Conservation (phyloP, 139 green algal species). For the Haematococcus lacustris region DNA sequence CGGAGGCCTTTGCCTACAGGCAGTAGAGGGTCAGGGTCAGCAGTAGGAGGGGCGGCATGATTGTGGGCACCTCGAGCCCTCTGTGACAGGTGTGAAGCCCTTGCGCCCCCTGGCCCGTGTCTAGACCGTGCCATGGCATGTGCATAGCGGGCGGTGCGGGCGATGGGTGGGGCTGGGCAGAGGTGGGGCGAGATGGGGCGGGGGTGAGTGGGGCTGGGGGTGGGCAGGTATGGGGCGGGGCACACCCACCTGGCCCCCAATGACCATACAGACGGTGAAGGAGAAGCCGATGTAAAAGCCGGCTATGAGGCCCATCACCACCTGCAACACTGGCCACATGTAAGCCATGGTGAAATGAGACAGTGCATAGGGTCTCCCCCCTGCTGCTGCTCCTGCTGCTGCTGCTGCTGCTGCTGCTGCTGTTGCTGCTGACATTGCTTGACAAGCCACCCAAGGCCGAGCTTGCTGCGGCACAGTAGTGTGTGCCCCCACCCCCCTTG, state of each 20-base stretch:
- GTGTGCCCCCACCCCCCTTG: too few relatives aligned
- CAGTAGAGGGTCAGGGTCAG: too few relatives aligned
- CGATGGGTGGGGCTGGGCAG: background rate
- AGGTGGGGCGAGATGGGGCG: background rate
- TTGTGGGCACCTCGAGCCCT: too few relatives aligned
- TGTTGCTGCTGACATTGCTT: background rate
- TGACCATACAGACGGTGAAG: conserved; percentile 1
- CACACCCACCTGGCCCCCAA: background rate
- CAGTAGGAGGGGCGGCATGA: too few relatives aligned
- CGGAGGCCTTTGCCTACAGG: too few relatives aligned
- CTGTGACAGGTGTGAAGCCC: too few relatives aligned
- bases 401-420: background rate
- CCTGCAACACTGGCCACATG: background rate
- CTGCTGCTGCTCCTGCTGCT: background rate
- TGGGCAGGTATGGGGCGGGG: background rate
- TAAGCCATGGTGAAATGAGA: background rate
- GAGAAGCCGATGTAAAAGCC: conserved; percentile 1
- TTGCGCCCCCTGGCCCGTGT: too few relatives aligned
- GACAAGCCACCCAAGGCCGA: too few relatives aligned
- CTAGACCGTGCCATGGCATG: too few relatives aligned
- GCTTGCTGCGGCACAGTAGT: too few relatives aligned
- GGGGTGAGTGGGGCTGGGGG: too few relatives aligned
- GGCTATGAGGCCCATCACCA: background rate
- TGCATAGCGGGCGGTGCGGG: background rate
- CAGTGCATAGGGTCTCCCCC: background rate